Evolutionary conservation across 768 basidiomycete genomes (phyloP), one percentile per base, ranked within the genome.

Genomic region (Serendipita sp.): DNA sequence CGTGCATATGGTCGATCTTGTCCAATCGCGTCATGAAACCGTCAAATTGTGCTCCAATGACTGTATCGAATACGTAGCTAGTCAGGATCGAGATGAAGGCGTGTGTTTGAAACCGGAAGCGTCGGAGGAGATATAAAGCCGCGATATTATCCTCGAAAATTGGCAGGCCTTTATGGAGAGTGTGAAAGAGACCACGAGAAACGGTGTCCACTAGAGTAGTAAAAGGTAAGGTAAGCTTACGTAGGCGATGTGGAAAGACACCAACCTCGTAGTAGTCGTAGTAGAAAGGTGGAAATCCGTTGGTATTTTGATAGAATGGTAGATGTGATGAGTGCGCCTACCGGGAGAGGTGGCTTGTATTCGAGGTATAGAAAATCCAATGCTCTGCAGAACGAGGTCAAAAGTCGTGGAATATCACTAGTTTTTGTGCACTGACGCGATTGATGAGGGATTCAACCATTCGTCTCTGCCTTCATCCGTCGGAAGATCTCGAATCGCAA

Each of bases 291-390:
- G 70, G 92, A 91, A 65, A 93, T 75, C 42, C 87, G 77, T 66
- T 92, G 88, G 69, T 94, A 94, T 70, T 93, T 94, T 3, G 81
- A 83, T n/a, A 93, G 72, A 33, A 87, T 79, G 3, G 80, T 76
- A 0, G 81, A 75, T 1, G 88, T 82, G 33, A 95, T 85, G 9
- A 95, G 70, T 11, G 84, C 77, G 50, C 83, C 81, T 42, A 95
- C 74, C 0, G 90, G 81, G n/a, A 77, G 77, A 1, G 90, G 89
- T n/a, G 89, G 85, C 67, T 86, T 86, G 71, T 95, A 95, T 66
- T 91, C 83, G 75, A 95, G 83, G 69, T 89, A 90, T 14, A 95
- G 73, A 69, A 94, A 95, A 70, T 94, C 92, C 44, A 95, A 71
- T 4, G 92, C 90, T 70, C 88, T 90, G 58, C 51, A 65, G 28